Evolutionary conservation across 1,284 basidiomycete genomes (phyloP).

Genomic region (Cutaneotrichosporon cutaneum): DNA sequence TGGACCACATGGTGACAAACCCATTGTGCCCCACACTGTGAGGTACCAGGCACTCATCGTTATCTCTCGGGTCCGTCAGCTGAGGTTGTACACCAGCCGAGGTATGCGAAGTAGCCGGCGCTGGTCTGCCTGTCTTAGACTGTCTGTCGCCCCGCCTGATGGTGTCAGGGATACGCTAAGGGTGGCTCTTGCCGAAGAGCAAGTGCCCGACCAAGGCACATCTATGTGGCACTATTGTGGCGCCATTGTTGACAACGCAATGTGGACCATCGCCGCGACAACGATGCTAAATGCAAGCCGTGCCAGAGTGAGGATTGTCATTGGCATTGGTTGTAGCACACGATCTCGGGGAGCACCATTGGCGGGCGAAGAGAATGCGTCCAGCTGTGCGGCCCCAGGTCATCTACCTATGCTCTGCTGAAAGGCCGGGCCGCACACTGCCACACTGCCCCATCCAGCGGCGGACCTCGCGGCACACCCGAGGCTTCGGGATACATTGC

Average conservation of each 20-base stretch:
- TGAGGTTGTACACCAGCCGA: neutral
- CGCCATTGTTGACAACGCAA: no score
- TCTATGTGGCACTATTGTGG: neutral
- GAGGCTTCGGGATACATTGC: no score
- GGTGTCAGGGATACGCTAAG: neutral
- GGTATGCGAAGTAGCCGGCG: neutral
- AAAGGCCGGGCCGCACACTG: no score
- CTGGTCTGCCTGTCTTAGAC: no score
- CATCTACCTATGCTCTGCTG: no score
- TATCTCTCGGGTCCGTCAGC: neutral
- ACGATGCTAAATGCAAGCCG: neutral
- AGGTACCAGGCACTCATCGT: neutral
- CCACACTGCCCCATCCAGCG: no score
- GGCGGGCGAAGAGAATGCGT: neutral
- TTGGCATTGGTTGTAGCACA: no score
- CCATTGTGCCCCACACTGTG: no score
- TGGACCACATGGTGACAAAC: neutral
- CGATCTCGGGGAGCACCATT: no score
- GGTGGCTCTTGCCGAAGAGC: neutral
- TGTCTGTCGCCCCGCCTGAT: neutral
- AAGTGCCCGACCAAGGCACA: no score
- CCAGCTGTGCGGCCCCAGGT: no score
- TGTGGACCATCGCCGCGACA: neutral
- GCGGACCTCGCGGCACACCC: no score
- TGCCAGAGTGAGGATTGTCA: neutral